A percentile compares a stretch with the other conserved stretches of the same genome.
phyloP scores from a whole-genome alignment of 768 basidiomycete species.

The Termitomyces bulborhizus region DNA sequence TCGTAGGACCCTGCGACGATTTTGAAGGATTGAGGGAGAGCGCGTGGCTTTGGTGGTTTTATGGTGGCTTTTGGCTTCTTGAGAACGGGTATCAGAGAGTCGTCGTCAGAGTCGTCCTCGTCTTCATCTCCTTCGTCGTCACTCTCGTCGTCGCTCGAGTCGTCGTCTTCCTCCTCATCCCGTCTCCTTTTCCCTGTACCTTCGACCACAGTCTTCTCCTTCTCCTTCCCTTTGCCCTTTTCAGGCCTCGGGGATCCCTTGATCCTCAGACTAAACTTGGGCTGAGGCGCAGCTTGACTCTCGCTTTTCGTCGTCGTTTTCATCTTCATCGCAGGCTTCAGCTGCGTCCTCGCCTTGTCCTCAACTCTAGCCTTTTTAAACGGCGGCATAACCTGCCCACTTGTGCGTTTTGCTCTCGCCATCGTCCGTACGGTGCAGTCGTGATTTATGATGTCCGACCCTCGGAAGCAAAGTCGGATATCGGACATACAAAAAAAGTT shows the following conservation, averaged over 20 bases:
- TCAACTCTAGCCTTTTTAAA: not conserved
- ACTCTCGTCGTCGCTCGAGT: not conserved
- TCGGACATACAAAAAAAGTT: not conserved
- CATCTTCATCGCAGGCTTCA: not conserved
- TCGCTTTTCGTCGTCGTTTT: not conserved
- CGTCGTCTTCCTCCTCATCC: not conserved
- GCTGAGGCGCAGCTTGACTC: not conserved
- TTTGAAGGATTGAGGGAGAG: conserved; percentile 65
- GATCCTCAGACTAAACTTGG: conserved; percentile 5
- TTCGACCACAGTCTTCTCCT: not conserved
- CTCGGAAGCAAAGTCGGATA: not conserved
- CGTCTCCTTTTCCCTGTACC: not conserved
- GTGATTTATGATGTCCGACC: not conserved
- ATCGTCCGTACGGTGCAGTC: not conserved
- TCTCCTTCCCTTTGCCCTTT: not conserved
- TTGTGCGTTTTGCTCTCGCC: not conserved
- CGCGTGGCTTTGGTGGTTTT: not conserved
- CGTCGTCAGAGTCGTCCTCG: conserved; percentile 8
- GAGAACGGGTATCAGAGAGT: conserved; percentile 6
- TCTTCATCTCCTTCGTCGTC: not conserved
- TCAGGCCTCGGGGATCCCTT: not conserved
- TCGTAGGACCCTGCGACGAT: conserved; percentile 93
- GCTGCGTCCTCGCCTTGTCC: not conserved
- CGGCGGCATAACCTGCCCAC: not conserved
- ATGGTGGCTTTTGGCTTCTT: conserved; percentile 14